These are phyloP conservation scores for Fusarium haematococcum DNA, from an alignment of 2,329 filamentous ascomycete genomes.

Conservation along the genomic window DNA sequence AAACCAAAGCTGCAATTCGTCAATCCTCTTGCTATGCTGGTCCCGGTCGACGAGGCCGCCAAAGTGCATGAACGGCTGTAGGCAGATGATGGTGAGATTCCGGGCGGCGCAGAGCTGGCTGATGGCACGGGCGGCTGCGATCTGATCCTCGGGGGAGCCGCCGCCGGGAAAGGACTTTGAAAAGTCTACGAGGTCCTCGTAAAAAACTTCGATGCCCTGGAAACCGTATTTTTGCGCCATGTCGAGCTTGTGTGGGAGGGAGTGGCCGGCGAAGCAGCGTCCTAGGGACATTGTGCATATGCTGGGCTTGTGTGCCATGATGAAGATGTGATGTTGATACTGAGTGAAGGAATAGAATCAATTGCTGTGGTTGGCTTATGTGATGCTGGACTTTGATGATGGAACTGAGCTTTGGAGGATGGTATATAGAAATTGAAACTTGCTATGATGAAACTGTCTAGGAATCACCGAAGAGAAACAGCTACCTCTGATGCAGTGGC, in stretches of 20 bases:
- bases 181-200: conserved; percentile 78
- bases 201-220: conserved; percentile 79
- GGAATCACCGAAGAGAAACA: not conserved
- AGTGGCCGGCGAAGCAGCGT: conserved; percentile 75
- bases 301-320: conserved; percentile 69
- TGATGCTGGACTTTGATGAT: not conserved
- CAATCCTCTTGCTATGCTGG: conserved; percentile 67
- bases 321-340: not conserved
- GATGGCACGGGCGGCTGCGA: conserved; percentile 70
- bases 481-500: conserved; percentile 26
- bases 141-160: conserved; percentile 55
- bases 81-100: conserved; percentile 68
- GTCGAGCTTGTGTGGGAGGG: conserved; percentile 74
- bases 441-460: not conserved
- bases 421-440: conserved; percentile 8
- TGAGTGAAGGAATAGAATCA: not conserved
- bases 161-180: conserved; percentile 58
- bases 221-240: conserved; percentile 75
- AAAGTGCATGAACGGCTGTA: conserved; percentile 84
- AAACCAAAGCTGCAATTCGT: conserved; percentile 78
- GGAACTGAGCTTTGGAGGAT: not conserved
- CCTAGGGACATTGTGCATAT: conserved; percentile 85
- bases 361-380: not conserved
- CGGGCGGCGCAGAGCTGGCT: conserved; percentile 67
- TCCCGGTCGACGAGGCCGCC: conserved; percentile 76